Percentiles rank a stretch among this genome's conserved stretches.
These are phyloP conservation scores for Rauvolfia tetraphylla DNA, from an alignment of 257 asterid species.

Conservation along the genomic window DNA sequence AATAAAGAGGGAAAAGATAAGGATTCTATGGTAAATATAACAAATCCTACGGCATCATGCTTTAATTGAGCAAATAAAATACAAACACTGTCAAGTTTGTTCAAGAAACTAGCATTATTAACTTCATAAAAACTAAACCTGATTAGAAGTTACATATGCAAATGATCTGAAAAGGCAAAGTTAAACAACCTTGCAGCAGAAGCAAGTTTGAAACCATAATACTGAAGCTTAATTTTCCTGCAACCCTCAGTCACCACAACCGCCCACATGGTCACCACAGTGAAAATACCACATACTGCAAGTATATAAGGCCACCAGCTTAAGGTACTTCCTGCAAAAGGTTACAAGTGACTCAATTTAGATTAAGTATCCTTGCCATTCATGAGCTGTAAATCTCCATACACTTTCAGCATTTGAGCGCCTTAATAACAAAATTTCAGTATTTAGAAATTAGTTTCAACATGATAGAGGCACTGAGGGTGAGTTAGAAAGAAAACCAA, in stretches of 20 bases:
- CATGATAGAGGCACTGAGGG: background rate
- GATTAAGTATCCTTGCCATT: background rate
- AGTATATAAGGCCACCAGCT: slow-evolving; percentile 84
- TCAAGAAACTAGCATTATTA: too few species aligned
- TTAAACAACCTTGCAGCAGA: slow-evolving; percentile 72
- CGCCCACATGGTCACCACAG: slow-evolving; percentile 93
- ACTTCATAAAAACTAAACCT: too few species aligned
- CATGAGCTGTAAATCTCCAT: background rate
- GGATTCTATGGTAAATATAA: background rate
- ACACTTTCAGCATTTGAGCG: background rate
- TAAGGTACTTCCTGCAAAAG: slow-evolving; percentile 68
- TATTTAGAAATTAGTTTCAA: background rate
- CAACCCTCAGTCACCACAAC: slow-evolving; percentile 94
- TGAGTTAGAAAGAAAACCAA: background rate
- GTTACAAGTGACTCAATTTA: slow-evolving; percentile 15
- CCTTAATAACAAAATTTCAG: background rate
- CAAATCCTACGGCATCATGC: background rate
- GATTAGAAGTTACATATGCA: too few species aligned
- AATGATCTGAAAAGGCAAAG: slow-evolving; percentile 10
- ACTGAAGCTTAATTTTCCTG: slow-evolving; percentile 93
- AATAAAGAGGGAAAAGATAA: background rate
- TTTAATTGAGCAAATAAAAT: too few species aligned
- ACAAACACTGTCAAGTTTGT: too few species aligned
- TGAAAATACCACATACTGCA: slow-evolving; percentile 68
- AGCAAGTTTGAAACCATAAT: slow-evolving; percentile 95